These are phyloP conservation scores for Paecilomyces sp. DNA, from an alignment of 2,329 filamentous ascomycete genomes.

Conservation along the genomic window DNA sequence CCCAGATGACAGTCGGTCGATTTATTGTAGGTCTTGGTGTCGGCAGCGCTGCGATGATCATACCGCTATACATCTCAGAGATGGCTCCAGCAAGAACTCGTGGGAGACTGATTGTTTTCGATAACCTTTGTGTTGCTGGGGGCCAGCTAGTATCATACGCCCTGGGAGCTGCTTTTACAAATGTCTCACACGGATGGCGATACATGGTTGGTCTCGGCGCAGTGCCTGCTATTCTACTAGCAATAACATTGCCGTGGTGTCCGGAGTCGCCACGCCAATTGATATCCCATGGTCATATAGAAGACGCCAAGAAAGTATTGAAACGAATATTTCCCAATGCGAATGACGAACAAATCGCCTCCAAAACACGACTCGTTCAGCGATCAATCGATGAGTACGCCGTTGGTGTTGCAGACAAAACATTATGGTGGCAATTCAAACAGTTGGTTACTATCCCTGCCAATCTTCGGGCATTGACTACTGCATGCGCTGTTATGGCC, in stretches of 20 bases:
- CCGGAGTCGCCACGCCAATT: slow-evolving; percentile 45
- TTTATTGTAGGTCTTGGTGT: slow-evolving; percentile 44
- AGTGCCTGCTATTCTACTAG: slow-evolving; percentile 40
- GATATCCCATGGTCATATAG: slow-evolving; percentile 34
- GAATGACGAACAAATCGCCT: slow-evolving; percentile 35
- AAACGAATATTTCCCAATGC: slow-evolving; percentile 16
- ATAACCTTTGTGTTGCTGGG: slow-evolving; percentile 27
- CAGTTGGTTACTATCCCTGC: slow-evolving; percentile 38
- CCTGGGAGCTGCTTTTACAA: slow-evolving; percentile 33
- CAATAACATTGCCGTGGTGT: slow-evolving; percentile 37
- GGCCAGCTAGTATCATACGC: slow-evolving; percentile 34
- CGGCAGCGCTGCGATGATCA: slow-evolving; percentile 41
- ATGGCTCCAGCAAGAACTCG: slow-evolving; percentile 11
- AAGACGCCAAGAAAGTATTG: slow-evolving; percentile 31
- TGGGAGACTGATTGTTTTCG: slow-evolving; percentile 11
- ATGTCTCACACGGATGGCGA: slow-evolving; percentile 42
- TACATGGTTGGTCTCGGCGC: slow-evolving; percentile 43
- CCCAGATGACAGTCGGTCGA: slow-evolving; percentile 38
- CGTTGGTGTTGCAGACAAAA: slow-evolving; percentile 28
- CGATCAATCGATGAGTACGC: slow-evolving; percentile 32
- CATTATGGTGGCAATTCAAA: slow-evolving; percentile 36
- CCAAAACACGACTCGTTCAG: slow-evolving; percentile 39
- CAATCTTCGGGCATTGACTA: slow-evolving; percentile 39
- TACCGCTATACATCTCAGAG: slow-evolving; percentile 23
- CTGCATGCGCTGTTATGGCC: slow-evolving; percentile 43